A percentile compares a stretch with the other conserved stretches of the same genome.
Evolutionary conservation across 2,329 filamentous ascomycete species (phyloP).

Genomic region (Colletotrichum abscissum): DNA sequence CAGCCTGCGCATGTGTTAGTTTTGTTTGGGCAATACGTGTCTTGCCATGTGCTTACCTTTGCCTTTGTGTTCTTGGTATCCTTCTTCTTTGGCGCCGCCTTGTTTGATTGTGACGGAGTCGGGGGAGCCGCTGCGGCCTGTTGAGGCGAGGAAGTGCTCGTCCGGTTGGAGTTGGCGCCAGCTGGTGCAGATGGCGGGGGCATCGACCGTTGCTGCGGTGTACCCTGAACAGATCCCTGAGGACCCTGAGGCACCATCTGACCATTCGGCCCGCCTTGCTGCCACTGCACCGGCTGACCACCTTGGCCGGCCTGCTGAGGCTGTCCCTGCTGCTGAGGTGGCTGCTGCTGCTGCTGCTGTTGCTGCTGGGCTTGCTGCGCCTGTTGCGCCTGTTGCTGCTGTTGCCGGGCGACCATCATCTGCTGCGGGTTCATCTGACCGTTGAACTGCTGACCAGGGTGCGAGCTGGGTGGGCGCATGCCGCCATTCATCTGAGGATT

Average conservation of each 20-base stretch:
- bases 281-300: constrained; percentile 61
- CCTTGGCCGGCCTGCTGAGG: constrained; percentile 46
- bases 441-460: constrained; percentile 69
- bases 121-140: constrained; percentile 76
- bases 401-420: constrained; percentile 64
- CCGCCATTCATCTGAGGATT: constrained; percentile 70
- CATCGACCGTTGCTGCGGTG: constrained; percentile 79
- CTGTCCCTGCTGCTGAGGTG: constrained; percentile 50
- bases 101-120: constrained; percentile 79
- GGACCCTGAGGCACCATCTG: constrained; percentile 57
- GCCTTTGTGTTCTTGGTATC: constrained; percentile 71
- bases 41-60: constrained; percentile 67
- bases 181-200: constrained; percentile 73
- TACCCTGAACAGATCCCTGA: constrained; percentile 70
- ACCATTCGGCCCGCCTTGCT: constrained; percentile 55
- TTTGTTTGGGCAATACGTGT: not conserved
- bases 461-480: constrained; percentile 77
- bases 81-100: constrained; percentile 84
- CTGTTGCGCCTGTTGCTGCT: constrained; percentile 46
- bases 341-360: constrained; percentile 60
- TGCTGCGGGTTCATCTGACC: constrained; percentile 70
- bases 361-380: constrained; percentile 57
- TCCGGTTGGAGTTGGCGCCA: constrained; percentile 63
- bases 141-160: constrained; percentile 70
- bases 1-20: constrained; percentile 51